Conservation (phyloP, 192 early-diverging fungal species). For the Spinellus fusiger region DNA sequence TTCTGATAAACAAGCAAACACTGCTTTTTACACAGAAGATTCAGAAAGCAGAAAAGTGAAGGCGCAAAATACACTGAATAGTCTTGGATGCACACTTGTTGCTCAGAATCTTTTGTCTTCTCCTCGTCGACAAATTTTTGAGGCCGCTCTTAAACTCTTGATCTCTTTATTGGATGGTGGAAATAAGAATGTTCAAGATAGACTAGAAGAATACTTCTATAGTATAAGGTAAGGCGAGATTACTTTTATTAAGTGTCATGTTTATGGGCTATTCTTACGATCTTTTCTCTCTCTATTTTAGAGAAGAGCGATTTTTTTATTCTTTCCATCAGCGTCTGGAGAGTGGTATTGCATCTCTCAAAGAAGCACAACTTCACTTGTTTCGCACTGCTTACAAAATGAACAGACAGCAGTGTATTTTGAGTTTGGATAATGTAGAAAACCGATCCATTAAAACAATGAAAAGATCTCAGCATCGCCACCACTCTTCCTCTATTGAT, state of each 20-base stretch:
- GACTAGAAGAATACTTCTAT: constrained; percentile 19
- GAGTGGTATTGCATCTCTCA: constrained; percentile 3
- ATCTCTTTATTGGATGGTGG: constrained; percentile 21
- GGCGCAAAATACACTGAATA: constrained; percentile 14
- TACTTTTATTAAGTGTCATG: too few species aligned
- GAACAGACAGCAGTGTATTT: constrained; percentile 12
- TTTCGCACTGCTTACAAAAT: constrained; percentile 8
- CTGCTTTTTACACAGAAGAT: background rate
- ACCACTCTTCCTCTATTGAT: background rate
- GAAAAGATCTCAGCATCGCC: background rate
- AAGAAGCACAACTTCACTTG: constrained; percentile 12
- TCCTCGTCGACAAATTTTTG: constrained; percentile 10
- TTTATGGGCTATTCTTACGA: background rate
- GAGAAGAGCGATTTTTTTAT: constrained; percentile 24
- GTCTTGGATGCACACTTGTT: constrained; percentile 15
- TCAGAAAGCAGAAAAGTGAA: constrained; percentile 10
- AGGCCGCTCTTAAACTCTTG: constrained; percentile 6
- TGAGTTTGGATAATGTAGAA: background rate
- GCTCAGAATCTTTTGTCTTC: constrained; percentile 17
- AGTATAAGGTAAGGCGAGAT: constrained; percentile 5
- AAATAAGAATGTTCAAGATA: constrained; percentile 17
- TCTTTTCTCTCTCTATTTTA: background rate
- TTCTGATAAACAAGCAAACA: background rate
- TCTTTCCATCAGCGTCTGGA: constrained; percentile 17
- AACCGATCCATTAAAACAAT: background rate